Percentiles rank a stretch among this genome's conserved stretches.
These are phyloP conservation scores for Boletus smithii DNA, from an alignment of 1,284 basidiomycete genomes.

Conservation along the genomic window DNA sequence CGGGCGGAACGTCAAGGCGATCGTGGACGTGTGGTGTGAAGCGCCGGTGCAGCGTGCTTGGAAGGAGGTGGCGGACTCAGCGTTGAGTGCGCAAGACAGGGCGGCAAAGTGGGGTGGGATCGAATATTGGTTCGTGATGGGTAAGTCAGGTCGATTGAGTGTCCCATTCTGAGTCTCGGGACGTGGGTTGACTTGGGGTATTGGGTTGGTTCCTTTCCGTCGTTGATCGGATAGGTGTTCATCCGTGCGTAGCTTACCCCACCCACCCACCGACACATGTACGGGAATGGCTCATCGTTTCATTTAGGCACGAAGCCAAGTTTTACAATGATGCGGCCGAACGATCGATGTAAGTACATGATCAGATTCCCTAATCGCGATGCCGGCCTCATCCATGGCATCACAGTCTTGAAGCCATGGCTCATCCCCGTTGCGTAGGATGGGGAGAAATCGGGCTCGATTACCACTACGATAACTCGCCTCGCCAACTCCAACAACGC, in stretches of 20 bases:
- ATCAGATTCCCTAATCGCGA: neutral
- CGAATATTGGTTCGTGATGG: conserved; percentile 76
- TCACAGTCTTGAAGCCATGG: conserved; percentile 65
- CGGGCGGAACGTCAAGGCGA: conserved; percentile 53
- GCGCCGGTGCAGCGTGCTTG: conserved; percentile 59
- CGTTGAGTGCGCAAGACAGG: conserved; percentile 48
- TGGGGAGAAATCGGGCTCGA: conserved; percentile 86
- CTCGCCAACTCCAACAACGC: conserved; percentile 59
- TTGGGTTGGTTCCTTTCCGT: neutral
- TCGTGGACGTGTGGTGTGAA: conserved; percentile 84
- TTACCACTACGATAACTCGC: conserved; percentile 77
- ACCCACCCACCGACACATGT: neutral
- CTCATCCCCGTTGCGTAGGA: conserved; percentile 74
- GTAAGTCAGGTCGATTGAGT: conserved; percentile 36
- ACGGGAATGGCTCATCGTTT: neutral
- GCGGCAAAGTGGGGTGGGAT: conserved; percentile 56
- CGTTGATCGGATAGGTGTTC: conserved; percentile 51
- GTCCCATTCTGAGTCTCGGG: neutral
- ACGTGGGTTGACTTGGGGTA: neutral
- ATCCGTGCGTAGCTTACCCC: conserved; percentile 52
- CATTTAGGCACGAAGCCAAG: conserved; percentile 64
- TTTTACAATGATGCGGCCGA: conserved; percentile 67
- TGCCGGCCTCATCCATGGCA: neutral
- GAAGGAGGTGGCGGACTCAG: conserved; percentile 72
- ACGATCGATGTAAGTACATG: conserved; percentile 56